A percentile compares a stretch with the other conserved stretches of the same genome.
Conservation (phyloP, 208 protist species). For the Naegleria gruberi region DNA sequence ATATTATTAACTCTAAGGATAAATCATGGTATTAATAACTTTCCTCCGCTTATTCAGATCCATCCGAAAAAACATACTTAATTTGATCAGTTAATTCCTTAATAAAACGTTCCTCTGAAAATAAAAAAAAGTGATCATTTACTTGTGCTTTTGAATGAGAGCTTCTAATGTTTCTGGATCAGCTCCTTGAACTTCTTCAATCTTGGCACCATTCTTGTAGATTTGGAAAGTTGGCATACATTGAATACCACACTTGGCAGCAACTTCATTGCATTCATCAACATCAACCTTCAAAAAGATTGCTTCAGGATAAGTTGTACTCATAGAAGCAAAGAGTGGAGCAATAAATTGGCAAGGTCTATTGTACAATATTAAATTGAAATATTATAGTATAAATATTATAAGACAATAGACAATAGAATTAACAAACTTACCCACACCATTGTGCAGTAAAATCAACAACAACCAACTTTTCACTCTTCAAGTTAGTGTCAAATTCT, state of each 20-base stretch:
- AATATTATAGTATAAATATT: neutral
- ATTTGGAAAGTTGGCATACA: slow-evolving; percentile 46
- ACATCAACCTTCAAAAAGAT: slow-evolving; percentile 45
- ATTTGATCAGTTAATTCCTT: no score
- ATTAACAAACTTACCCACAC: slow-evolving; percentile 30
- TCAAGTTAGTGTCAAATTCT: neutral
- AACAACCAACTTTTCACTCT: slow-evolving; percentile 26
- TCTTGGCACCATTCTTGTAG: slow-evolving; percentile 35
- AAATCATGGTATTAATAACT: no score
- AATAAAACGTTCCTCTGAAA: no score
- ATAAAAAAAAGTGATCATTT: no score
- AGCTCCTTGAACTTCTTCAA: slow-evolving; percentile 35
- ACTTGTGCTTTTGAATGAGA: slow-evolving; percentile 1
- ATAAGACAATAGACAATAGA: neutral
- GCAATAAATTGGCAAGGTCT: slow-evolving; percentile 36
- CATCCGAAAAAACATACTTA: no score
- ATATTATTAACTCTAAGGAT: no score
- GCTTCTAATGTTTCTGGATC: slow-evolving; percentile 33
- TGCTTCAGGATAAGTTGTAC: slow-evolving; percentile 28
- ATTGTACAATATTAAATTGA: neutral
- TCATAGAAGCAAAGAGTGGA: slow-evolving; percentile 28
- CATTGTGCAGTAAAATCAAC: slow-evolving; percentile 40
- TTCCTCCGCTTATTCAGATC: no score
- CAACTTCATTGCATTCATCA: slow-evolving; percentile 33
- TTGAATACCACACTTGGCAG: slow-evolving; percentile 9